Evolutionary conservation across 2,329 filamentous ascomycete genomes (phyloP), one percentile per base, ranked within the genome.

Genomic region (Dendrostoma leiphaemia): DNA sequence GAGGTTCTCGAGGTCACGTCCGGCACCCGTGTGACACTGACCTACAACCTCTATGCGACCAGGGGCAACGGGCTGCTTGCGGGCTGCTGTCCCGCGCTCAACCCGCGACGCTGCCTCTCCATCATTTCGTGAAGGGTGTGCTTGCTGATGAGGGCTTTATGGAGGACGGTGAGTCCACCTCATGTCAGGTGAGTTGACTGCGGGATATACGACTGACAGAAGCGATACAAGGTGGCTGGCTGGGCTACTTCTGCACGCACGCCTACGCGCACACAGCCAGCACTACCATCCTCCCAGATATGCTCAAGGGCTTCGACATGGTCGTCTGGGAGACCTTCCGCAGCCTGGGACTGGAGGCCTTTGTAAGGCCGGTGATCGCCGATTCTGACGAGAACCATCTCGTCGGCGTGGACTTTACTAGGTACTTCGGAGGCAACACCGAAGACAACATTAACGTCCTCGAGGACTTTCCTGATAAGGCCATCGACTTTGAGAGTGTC

Each of bases 21-120:
- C 1, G 81, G 82, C 0, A 71, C 85, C 53, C 76, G 80, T 0
- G 57, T 86, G 15, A 85, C 79, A 0, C 63, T 86, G 21, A 85
- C 81, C 0, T 85, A 86, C 66, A 85, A 85, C 54, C 67, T 86
- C 1, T 83, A 74, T 57, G 65, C 71, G 10, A 66, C 68, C 2
- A 63, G 67, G 21, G 66, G 70, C 4, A 62, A 66, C n/a, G 69
- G 67, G 8, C 60, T 47, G 41, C 59, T 53, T 41, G 55, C 21
- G 31, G 51, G 51, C 40, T 49, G 28, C 56, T 55, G 57, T 58
- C 58, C 17, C 2, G 45, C n/a, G 60, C 74, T 32, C 65, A 74
- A 51, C 62, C 69, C 5, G 59, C 3, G 54, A 62, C 2, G 62
- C 73, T 45, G n/a, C 72, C 71, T 0, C 53, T 79, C 1, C 72